Evolutionary conservation across 1,139 yeast genomes (phyloP), one percentile per base, ranked within the genome.

Genomic region (Yamadazyma oceani): DNA sequence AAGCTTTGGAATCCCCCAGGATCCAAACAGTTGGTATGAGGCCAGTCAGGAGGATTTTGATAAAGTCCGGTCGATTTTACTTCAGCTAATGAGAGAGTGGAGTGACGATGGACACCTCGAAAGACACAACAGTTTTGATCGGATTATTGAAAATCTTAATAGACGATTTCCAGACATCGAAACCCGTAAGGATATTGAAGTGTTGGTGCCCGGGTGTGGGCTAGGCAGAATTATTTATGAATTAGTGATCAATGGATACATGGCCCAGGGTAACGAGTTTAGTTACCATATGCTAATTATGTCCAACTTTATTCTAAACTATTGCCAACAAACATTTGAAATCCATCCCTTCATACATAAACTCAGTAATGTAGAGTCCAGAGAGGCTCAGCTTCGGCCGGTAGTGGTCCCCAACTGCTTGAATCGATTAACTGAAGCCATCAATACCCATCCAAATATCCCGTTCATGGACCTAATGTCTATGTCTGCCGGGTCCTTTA

Each of bases 181-280:
- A 1, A 41, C 56, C 0, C 54, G 85, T 26, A 68, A 60, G 15
- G 37, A 63, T 11, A 50, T 75, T 2, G 67, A 70, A 32, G 69
- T 86, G 0, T 64, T 88, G 24, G 80, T 82, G 1, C 96, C 96
- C 0, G 96, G 96, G 0, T 80, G 88, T 44, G 96, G 96, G 0
- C 64, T 86, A 14, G 96, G 94, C 0, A 58, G 96, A 38, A 58
- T 87, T 42, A 85, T 87, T n/a, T 72, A 77, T 39, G 96, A 88
- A 35, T 62, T 86, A 36, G 87, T 86, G 1, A 59, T 57, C 22
- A 51, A 69, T 38, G 95, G 96, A 1, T 86, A 82, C 55, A 62
- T 73, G 58, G 78, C 85, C n/a, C 89, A 85, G 48, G 96, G 96
- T 0, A 88, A 87, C 56, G 96, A 89, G 54, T 77, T 82, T 50